Evolutionary conservation across 1,139 yeast species (phyloP), one percentile per base, ranked within the genome.

Genomic region (Pneumocystis canis): DNA sequence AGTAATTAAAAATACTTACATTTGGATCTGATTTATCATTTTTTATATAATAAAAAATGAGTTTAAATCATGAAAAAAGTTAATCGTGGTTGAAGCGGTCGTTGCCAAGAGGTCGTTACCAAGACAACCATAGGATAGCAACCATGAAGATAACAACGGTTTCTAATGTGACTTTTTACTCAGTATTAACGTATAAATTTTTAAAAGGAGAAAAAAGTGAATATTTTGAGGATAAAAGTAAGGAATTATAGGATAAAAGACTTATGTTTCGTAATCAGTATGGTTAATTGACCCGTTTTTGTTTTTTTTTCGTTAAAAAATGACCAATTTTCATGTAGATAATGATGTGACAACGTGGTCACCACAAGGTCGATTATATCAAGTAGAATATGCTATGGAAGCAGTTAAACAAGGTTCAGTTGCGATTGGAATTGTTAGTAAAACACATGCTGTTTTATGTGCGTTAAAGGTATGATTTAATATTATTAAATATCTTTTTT

Each of bases 331-430:
- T 25, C 25, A 18, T 37, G 11, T 14, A 47, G 63, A 63, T 60
- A 39, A 59, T 47, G 66, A 65, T 54, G 66, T 65, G 31, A 61
- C 65, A 35, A 65, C 66, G 0, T 61, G 58, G 60, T 58, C 60
- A 35, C 69, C 68, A 58, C 68, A 67, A 64, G 58, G 61, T 47
- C 61, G 61, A 32, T 37, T 69, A 33, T 66, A 65, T 37, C 65
- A 70, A 72, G 84, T 85, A 47, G 99, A 92, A 74, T 92, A 92
- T 71, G 98, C 98, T 2, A 78, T 90, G 66, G 98, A 92, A 73
- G 97, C 98, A 20, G 92, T 92, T 75, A 92, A 92, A 73, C 98
- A 92, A 77, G 98, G 98, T 60, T 85, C 95, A 69, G 97, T 97
- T 2, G 92, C 97, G 16, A 97, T 90, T 54, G 99, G 98, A 5